Evolutionary conservation across 2,329 filamentous ascomycete species (phyloP).

Genomic region (Cladosporium sp.): DNA sequence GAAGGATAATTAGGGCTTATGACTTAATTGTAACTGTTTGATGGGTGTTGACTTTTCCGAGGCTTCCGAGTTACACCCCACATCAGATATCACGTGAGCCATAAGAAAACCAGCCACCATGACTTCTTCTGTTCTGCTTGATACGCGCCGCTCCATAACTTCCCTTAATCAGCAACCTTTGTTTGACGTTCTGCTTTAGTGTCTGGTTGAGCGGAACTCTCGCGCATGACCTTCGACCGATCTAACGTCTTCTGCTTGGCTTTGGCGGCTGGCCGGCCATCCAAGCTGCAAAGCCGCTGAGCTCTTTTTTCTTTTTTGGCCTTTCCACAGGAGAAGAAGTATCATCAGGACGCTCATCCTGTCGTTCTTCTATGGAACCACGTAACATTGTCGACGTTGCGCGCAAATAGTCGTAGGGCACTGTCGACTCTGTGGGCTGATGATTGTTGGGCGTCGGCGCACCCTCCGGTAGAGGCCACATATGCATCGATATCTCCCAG

Average conservation of each 20-base stretch:
- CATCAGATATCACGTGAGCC: no score
- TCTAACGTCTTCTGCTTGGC: slow-evolving; percentile 25
- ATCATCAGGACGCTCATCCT: no score
- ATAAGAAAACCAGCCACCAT: no score
- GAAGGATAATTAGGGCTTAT: neutral
- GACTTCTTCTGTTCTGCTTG: no score
- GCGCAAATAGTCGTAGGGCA: slow-evolving; percentile 15
- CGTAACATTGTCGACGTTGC: no score
- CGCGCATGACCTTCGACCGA: neutral
- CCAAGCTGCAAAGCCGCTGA: slow-evolving; percentile 31
- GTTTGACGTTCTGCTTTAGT: no score
- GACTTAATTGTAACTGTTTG: neutral
- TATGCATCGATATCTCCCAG: slow-evolving; percentile 50
- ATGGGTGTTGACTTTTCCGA: no score
- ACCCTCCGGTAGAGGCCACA: slow-evolving; percentile 40
- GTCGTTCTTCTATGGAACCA: no score
- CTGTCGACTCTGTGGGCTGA: neutral
- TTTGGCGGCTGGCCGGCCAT: slow-evolving; percentile 26
- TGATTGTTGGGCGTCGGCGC: neutral
- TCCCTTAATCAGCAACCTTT: no score
- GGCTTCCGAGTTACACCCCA: no score
- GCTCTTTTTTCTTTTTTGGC: slow-evolving; percentile 26
- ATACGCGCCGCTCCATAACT: no score
- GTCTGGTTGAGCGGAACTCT: no score
- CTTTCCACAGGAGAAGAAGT: slow-evolving; percentile 19